These are phyloP conservation scores for Lepiota subincarnata DNA, from an alignment of 768 basidiomycete genomes.

Conservation along the genomic window DNA sequence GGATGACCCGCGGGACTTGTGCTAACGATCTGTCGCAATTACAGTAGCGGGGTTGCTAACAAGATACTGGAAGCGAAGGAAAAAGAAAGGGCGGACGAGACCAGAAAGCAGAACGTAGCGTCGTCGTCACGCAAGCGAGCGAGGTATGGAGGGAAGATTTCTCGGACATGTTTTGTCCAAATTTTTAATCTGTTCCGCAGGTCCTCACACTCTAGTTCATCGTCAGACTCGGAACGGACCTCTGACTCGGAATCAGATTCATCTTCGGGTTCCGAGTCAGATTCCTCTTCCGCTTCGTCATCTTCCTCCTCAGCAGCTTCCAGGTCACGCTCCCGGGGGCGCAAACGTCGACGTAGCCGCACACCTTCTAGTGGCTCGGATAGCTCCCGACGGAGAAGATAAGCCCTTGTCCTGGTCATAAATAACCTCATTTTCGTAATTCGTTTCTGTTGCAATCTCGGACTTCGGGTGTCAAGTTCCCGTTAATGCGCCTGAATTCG, in stretches of 20 bases:
- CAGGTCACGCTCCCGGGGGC: constrained; percentile 9
- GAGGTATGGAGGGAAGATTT: neutral
- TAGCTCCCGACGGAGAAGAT: constrained; percentile 2
- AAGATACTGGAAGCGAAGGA: constrained; percentile 81
- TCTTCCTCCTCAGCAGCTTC: constrained; percentile 29
- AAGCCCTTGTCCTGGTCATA: neutral
- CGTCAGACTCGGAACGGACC: constrained; percentile 35
- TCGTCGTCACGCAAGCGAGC: constrained; percentile 8
- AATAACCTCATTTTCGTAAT: neutral
- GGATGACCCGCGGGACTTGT: neutral
- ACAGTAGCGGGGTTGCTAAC: constrained; percentile 76
- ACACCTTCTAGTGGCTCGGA: constrained; percentile 7
- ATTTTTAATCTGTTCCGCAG: neutral
- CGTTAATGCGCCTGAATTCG: neutral
- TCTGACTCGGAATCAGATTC: constrained; percentile 42
- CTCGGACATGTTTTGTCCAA: neutral
- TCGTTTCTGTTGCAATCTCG: neutral
- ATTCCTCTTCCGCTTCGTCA: constrained; percentile 25
- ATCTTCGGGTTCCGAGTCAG: constrained; percentile 35
- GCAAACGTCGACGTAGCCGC: constrained; percentile 16
- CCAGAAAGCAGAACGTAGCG: constrained; percentile 22
- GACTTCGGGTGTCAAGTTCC: neutral
- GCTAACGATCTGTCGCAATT: constrained; percentile 1
- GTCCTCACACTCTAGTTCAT: constrained; percentile 38
- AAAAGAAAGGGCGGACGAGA: constrained; percentile 57